phyloP scores from a whole-genome alignment of 2,329 filamentous ascomycete genomes.

The Colletotrichum sp. region DNA sequence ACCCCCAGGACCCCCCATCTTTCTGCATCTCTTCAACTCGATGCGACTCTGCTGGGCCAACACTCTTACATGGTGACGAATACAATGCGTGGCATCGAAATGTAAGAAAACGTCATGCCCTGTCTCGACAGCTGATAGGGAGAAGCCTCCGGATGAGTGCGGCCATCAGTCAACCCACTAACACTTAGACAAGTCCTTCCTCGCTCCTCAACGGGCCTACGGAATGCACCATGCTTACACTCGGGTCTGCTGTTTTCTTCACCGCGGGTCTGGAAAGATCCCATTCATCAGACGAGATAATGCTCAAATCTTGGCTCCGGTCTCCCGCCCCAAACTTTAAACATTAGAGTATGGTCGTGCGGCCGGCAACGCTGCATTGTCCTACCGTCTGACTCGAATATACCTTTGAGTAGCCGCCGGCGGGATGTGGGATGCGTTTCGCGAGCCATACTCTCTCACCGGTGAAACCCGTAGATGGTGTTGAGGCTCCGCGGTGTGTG shows the following conservation, averaged over 20 bases:
- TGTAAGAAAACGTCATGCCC: not conserved
- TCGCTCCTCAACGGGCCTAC: not conserved
- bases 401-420: not conserved
- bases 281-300: not conserved
- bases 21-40: not conserved
- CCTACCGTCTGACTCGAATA: not conserved
- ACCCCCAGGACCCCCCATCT: not conserved
- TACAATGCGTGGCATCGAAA: not conserved
- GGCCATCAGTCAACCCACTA: not conserved
- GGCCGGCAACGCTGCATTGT: not conserved
- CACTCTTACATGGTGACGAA: not conserved
- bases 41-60: not conserved
- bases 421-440: not conserved
- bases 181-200: not conserved
- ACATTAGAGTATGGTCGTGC: not conserved
- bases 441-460: not conserved
- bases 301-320: not conserved
- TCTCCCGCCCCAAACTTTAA: not conserved
- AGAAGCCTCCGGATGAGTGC: not conserved
- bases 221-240: not conserved
- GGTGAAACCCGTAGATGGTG: not conserved
- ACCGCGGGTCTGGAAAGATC: not conserved
- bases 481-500: not conserved
- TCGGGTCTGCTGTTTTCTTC: not conserved
- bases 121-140: not conserved